These are phyloP conservation scores for Aspergillus taichungensis DNA, from an alignment of 495 filamentous ascomycete genomes.

Conservation along the genomic window DNA sequence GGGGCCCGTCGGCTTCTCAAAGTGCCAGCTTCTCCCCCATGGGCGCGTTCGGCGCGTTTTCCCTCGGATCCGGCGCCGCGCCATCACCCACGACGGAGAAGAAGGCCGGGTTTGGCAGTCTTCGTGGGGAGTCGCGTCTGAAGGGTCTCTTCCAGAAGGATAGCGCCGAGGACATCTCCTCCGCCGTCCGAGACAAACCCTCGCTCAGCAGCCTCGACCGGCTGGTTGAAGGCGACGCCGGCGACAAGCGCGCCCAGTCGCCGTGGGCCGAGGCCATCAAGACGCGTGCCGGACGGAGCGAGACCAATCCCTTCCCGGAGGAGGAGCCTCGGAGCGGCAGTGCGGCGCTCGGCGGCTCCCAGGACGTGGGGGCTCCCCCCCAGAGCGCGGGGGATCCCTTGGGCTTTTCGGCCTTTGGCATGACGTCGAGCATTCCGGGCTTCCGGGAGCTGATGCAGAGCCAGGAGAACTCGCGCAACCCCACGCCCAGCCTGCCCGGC, in stretches of 20 bases:
- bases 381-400: slow-evolving; percentile 40
- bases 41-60: slow-evolving; percentile 84
- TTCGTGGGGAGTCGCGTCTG: slow-evolving; percentile 70
- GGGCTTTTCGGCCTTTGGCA: slow-evolving; percentile 65
- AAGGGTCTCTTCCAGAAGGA: slow-evolving; percentile 77
- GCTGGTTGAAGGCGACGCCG: slow-evolving; percentile 40
- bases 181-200: slow-evolving; percentile 45
- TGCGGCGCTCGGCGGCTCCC: slow-evolving; percentile 68
- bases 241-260: slow-evolving; percentile 35
- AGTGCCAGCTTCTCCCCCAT: slow-evolving; percentile 57
- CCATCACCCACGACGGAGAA: slow-evolving; percentile 57
- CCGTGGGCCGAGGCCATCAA: slow-evolving; percentile 45
- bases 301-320: slow-evolving; percentile 74
- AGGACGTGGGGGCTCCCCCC: slow-evolving; percentile 59
- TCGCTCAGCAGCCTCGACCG: slow-evolving; percentile 45
- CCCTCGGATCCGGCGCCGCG: slow-evolving; percentile 39
- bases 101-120: slow-evolving; percentile 54
- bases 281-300: slow-evolving; percentile 50
- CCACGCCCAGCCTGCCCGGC: slow-evolving; percentile 44
- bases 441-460: slow-evolving; percentile 55
- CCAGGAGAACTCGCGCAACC: slow-evolving; percentile 49
- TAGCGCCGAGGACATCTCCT: slow-evolving; percentile 53
- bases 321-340: slow-evolving; percentile 61
- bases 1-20: slow-evolving; percentile 49
- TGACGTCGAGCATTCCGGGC: slow-evolving; percentile 61